phyloP scores from a whole-genome alignment of 75 land plant species.

The Cupressus sempervirens region DNA sequence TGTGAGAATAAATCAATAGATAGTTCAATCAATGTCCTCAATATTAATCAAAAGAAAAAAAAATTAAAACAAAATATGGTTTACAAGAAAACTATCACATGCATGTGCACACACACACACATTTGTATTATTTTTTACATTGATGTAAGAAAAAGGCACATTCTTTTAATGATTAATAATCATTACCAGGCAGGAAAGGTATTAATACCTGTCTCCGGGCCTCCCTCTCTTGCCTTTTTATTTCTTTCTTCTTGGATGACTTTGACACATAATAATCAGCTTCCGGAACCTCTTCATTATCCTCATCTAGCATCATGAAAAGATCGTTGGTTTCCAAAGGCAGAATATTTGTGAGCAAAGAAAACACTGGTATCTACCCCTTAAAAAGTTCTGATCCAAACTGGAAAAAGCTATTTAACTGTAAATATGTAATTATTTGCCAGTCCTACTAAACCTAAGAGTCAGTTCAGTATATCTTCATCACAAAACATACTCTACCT shows the following conservation, averaged over 20 bases:
- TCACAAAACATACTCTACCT: background rate
- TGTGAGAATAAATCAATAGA: conserved; percentile 2
- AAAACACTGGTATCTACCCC: background rate
- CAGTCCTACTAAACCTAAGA: background rate
- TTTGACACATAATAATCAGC: conserved; percentile 48
- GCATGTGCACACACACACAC: background rate
- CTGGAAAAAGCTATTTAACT: background rate
- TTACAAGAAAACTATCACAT: background rate
- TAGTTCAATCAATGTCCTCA: background rate
- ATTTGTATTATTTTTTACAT: background rate
- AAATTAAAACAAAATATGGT: background rate
- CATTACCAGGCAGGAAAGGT: background rate
- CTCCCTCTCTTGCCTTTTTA: conserved; percentile 83
- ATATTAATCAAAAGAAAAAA: background rate
- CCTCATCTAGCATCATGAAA: conserved; percentile 24
- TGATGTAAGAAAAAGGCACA: background rate
- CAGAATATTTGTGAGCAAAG: background rate
- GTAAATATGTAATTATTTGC: background rate
- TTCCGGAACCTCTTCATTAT: conserved; percentile 64
- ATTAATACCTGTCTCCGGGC: conserved; percentile 76
- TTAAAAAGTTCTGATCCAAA: background rate
- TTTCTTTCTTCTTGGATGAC: conserved; percentile 69
- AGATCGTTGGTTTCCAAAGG: background rate
- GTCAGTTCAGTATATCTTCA: background rate
- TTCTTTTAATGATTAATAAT: background rate